Conservation (phyloP, 768 basidiomycete species). For the Coprinellus aureogranulatus region DNA sequence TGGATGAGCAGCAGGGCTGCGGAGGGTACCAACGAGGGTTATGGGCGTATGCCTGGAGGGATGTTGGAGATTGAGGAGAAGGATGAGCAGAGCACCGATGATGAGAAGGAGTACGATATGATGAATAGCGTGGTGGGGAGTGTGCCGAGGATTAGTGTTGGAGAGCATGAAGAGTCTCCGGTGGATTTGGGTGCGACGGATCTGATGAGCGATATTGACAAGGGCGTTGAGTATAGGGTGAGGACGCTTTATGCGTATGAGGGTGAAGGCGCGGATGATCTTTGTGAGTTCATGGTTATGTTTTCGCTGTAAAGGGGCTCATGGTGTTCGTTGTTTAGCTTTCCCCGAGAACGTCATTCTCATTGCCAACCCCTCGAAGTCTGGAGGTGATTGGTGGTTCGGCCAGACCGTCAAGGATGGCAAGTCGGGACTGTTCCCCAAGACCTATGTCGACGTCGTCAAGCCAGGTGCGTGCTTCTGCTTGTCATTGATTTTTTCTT, state of each 20-base stretch:
- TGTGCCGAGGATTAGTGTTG: neutral
- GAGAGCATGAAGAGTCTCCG: slow-evolving; percentile 42
- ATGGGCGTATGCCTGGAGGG: slow-evolving; percentile 29
- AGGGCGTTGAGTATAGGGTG: slow-evolving; percentile 66
- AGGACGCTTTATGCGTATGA: slow-evolving; percentile 83
- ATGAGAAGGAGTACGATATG: slow-evolving; percentile 24
- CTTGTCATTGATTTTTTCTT: neutral
- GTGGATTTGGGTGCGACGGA: slow-evolving; percentile 51
- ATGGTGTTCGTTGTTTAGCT: slow-evolving; percentile 37
- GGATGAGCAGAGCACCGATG: slow-evolving; percentile 38
- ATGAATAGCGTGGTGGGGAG: neutral
- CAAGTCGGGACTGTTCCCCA: slow-evolving; percentile 85
- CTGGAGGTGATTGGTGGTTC: slow-evolving; percentile 91
- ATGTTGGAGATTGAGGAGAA: slow-evolving; percentile 60
- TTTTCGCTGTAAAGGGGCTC: neutral
- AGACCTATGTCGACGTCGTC: slow-evolving; percentile 78
- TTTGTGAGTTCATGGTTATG: slow-evolving; percentile 52
- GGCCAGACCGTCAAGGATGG: slow-evolving; percentile 66
- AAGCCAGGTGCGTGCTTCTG: slow-evolving; percentile 52
- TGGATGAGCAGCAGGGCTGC: slow-evolving; percentile 91
- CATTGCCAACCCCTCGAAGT: slow-evolving; percentile 80
- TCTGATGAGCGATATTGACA: slow-evolving; percentile 72
- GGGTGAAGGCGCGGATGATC: slow-evolving; percentile 84
- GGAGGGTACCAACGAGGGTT: slow-evolving; percentile 52
- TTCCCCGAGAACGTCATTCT: slow-evolving; percentile 82